phyloP scores from a whole-genome alignment of 306 rosid genomes.

The Spatholobus suberectus region DNA sequence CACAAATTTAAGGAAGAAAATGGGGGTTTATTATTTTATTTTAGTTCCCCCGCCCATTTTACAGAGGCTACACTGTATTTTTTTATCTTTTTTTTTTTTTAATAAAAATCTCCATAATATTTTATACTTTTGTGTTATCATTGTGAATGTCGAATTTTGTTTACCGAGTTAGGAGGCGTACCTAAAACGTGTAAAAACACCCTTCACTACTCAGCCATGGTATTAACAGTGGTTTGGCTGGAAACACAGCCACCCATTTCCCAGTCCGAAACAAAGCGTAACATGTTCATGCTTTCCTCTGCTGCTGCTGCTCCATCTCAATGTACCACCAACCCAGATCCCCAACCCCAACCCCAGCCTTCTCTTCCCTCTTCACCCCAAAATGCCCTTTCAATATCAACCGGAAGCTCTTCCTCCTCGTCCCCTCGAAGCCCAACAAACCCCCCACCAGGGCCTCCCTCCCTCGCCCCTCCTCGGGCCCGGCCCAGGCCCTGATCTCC shows the following conservation, averaged over 20 bases:
- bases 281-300: conserved; percentile 33
- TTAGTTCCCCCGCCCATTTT: too few species aligned
- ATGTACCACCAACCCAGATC: conserved; percentile 51
- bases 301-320: background rate
- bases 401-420: background rate
- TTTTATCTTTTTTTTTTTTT: too few species aligned
- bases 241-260: background rate
- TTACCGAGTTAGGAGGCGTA: too few species aligned
- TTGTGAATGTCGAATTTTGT: too few species aligned
- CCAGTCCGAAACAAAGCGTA: background rate
- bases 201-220: conserved; percentile 46
- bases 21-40: too few species aligned
- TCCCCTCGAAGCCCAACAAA: conserved; percentile 21
- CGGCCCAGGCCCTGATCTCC: conserved; percentile 56
- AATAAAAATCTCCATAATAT: too few species aligned
- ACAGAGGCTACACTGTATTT: too few species aligned
- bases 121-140: too few species aligned
- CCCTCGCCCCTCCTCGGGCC: conserved; percentile 50
- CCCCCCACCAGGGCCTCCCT: conserved; percentile 38
- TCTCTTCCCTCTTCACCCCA: conserved; percentile 57
- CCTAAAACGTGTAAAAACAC: conserved; percentile 57
- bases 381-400: conserved; percentile 20
- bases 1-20: too few species aligned
- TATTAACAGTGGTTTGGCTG: background rate
- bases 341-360: conserved; percentile 46